Conservation (phyloP, 2,329 filamentous ascomycete species). For the Ceratocystis albifundus region DNA sequence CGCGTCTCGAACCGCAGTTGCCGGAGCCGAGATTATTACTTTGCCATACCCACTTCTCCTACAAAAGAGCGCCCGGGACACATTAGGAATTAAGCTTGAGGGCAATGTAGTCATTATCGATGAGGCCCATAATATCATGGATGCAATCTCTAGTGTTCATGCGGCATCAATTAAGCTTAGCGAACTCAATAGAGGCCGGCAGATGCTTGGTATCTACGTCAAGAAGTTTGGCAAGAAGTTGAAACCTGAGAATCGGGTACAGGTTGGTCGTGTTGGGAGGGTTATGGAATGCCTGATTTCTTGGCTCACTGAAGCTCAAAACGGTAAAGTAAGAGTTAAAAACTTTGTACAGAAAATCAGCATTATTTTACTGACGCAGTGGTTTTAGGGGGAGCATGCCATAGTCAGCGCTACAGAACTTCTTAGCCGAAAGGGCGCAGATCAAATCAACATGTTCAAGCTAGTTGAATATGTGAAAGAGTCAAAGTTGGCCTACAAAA, state of each 20-base stretch:
- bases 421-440: slow-evolving; percentile 72
- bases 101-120: slow-evolving; percentile 90
- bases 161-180: slow-evolving; percentile 62
- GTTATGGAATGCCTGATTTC: slow-evolving; percentile 66
- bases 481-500: slow-evolving; percentile 86
- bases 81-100: slow-evolving; percentile 73
- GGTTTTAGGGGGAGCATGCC: slow-evolving; percentile 44
- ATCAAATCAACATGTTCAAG: slow-evolving; percentile 91
- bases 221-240: slow-evolving; percentile 78
- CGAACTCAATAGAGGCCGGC: slow-evolving; percentile 61
- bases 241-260: slow-evolving; percentile 82
- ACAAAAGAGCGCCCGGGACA: slow-evolving; percentile 76
- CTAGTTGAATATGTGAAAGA: slow-evolving; percentile 78
- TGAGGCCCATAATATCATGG: slow-evolving; percentile 96
- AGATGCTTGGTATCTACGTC: slow-evolving; percentile 70
- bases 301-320: slow-evolving; percentile 50
- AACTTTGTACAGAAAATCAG: background rate
- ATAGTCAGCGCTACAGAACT: slow-evolving; percentile 60
- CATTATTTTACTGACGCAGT: background rate
- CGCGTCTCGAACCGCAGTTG: slow-evolving; percentile 75
- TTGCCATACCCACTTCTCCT: slow-evolving; percentile 84
- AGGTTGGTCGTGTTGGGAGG: slow-evolving; percentile 76
- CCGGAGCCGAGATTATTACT: slow-evolving; percentile 77
- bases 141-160: slow-evolving; percentile 78
- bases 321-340: slow-evolving; percentile 36